phyloP scores from a whole-genome alignment of 2,329 filamentous ascomycete species.

The Pseudocercospora ulei region DNA sequence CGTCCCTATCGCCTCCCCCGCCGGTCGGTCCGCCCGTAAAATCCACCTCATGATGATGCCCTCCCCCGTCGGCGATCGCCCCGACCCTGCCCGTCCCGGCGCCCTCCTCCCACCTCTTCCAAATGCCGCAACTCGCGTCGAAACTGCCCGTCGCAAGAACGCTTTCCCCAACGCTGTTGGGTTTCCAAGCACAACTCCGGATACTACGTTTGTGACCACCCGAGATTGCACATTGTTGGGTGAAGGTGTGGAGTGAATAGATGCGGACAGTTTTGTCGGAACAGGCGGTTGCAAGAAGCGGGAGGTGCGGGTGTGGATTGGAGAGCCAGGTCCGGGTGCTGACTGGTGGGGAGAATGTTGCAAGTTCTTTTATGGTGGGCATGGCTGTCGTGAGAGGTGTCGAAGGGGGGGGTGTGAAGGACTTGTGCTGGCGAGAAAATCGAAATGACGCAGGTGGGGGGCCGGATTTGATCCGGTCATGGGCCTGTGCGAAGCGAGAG shows the following conservation, averaged over 20 bases:
- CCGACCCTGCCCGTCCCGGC: constrained; percentile 21
- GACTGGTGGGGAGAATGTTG: constrained; percentile 47
- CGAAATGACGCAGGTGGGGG: constrained; percentile 5
- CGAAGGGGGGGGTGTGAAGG: background rate
- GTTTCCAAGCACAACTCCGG: constrained; percentile 82
- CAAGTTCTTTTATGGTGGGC: constrained; percentile 38
- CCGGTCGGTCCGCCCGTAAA: constrained; percentile 31
- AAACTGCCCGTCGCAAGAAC: constrained; percentile 89
- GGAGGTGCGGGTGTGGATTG: constrained; percentile 73
- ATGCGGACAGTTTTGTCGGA: constrained; percentile 77
- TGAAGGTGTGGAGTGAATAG: constrained; percentile 75
- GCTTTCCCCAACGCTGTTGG: constrained; percentile 52
- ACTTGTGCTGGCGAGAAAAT: constrained; percentile 2
- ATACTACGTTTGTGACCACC: constrained; percentile 87
- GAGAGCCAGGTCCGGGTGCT: constrained; percentile 70
- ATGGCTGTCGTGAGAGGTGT: constrained; percentile 10
- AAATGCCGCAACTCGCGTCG: constrained; percentile 72
- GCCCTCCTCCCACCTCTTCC: constrained; percentile 56
- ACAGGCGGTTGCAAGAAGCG: constrained; percentile 79
- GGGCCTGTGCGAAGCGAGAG: background rate
- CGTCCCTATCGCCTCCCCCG: constrained; percentile 30
- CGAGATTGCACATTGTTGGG: constrained; percentile 65
- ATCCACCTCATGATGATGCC: constrained; percentile 28
- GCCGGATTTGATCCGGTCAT: background rate
- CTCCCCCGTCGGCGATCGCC: constrained; percentile 20